Base-by-base conservation (phyloP, 352 stramenopile species). In the Thalassiosira ordinaria region DNA sequence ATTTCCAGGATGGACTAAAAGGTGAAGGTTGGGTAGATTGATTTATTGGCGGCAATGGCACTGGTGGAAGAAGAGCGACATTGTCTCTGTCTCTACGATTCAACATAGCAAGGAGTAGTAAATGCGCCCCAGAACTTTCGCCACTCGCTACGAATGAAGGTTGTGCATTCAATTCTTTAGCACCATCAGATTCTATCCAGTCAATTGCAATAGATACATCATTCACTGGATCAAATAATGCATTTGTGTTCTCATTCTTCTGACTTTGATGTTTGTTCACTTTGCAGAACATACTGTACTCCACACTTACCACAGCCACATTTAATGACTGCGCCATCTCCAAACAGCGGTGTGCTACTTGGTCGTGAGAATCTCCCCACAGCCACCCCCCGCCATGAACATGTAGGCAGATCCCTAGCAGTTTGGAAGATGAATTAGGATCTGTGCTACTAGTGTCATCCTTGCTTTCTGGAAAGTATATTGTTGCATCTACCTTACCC, bases 311-410 rank as follows among this genome's bases (percentile, higher is more conserved):
- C 18, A 87, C 80, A 27, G 63, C 80, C 9, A 47, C 67, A 70
- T 78, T 77, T 24, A 76, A 61, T 7, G 22, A 20, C 16, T 60
- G 37, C 6, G 80, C 55, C 74, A 87, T 87, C 39, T 81, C 74
- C 46, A 85, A 74, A 46, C 67, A 82, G 29, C 75, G 66, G 69
- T 81, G 74, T 39, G 70, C 80, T 26, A 82, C 73, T 67, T 87
- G 80, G 74, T 82, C 14, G 16, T 59, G 52, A 3, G 80, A 84
- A 61, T 77, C 59, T 5, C 74, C 80, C 68, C 64, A 84, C 1
- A 87, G 52, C 80, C 74, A 87, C 26, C 75, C 74, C 13, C 80
- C 80, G 44, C 80, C 80, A 39, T 87, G 80, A 8, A 85, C 70
- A 39, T 87, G 80, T 0, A 85, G 37, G 41, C 77, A 87, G 26